Evolutionary conservation across 176 grass and related monocot species (phyloP), one percentile per base, ranked within the genome.

Genomic region (Musa acuminata): DNA sequence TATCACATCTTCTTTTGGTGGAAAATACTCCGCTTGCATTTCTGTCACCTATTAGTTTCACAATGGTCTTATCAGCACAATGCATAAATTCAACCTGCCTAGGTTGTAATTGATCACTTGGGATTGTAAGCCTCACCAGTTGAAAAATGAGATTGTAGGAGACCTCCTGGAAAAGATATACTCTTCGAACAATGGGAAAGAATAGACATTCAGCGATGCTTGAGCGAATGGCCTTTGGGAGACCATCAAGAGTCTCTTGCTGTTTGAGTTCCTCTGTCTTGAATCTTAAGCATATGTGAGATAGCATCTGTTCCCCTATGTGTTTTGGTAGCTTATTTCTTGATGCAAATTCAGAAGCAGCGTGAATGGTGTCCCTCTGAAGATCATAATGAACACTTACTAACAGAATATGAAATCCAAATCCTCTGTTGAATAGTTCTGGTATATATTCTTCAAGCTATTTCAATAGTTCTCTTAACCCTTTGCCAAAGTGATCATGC

Each of bases 1-100:
- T 51, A 71, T 71, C n/a, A 71, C 69, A 23, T 71, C 49, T 51
- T 71, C 69, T 13, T 71, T 71, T 71, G 69, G 69, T 51, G 69
- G 16, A 9, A 71, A 49, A 51, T 71, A 71, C 69, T 71, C 69
- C 2, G n/a, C 69, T 51, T 71, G 49, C 69, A 71, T 71, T 51
- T 71, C 69, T 71, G 69, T n/a, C 35, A 51, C 69, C 69, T 71
- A 71, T 20, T 71, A 9, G 35, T 70, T 70, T 35, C 17, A 11
- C 8, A 2, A 17, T 11, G 11, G 8, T 25, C 22, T 58, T 2
- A 35, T 49, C 17, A 55, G 26, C 21, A 55, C 27, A 48, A 0
- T 14, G 25, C 13, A 48, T 58, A 24, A 43, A 43, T 43, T 43
- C 35, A 43, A 43, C 35, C 35, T 43, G 35, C 35, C 4, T 43